Evolutionary conservation across 225 moss, liverwort and hornwort species (phyloP), one percentile per base, ranked within the genome.

Genomic region (Physcomitrellopsis africana): DNA sequence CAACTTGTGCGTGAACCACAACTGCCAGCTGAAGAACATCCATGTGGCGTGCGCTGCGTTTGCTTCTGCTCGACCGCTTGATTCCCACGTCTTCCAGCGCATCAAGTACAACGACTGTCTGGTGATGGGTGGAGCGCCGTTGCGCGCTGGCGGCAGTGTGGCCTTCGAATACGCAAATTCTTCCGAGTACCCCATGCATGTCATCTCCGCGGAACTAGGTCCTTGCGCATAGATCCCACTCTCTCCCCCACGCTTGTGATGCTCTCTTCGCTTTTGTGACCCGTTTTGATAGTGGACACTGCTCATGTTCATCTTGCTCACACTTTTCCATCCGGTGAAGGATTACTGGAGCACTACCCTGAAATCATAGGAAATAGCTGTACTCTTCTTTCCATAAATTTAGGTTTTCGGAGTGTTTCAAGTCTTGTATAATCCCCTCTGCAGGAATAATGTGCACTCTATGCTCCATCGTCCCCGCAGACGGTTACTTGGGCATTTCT

Each of bases 121-220:
- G 24, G 93, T 95, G 54, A 93, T 93, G 85, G 91, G 89, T 59
- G 95, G 95, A 27, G 84, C 72, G 42, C 93, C 95, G 15, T 16
- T 95, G 53, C 87, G 82, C 44, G 93, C 93, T 23, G 93, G 93
- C 46, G 95, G 93, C 54, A 95, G 84, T 45, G 85, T 93, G 55
- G 87, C 90, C 1, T 95, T 95, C 68, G 91, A 93, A 83, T 95
- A 95, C 56, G 93, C 93, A 1, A 95, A 95, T 77, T 93, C 95
- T 20, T 91, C 93, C 13, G 88, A 92, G 90, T 95, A 95, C 58
- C 91, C 93, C 48, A 90, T 95, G 95, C 87, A 80, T 65, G 84
- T 87, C 65, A 87, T 84, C 72, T 87, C 87, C 15, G 87, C 87
- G 63, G 87, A 87, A 53, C 87, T 87, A 27, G 87, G 87, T 26